Base-by-base conservation (phyloP, 2,329 filamentous ascomycete species). In the Didymella lethalis region DNA sequence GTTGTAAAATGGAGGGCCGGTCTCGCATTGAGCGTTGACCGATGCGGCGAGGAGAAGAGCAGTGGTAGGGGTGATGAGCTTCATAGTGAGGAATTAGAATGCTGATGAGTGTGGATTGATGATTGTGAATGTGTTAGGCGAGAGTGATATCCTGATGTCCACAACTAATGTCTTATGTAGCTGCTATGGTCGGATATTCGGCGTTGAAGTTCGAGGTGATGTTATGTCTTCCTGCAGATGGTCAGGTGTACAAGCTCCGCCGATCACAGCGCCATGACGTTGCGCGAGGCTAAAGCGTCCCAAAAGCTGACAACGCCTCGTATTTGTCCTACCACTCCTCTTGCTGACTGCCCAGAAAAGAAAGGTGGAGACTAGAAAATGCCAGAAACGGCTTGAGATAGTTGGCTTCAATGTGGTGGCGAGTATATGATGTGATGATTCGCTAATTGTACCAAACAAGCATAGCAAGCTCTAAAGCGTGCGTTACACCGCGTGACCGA, bases 11-110 rank as follows among this genome's bases (percentile, higher is more conserved):
- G 38, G 38, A 7, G 38, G 38, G 12, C 38, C 14, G 4, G 18
- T 5, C 14, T 20, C 8, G 20, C 38, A 41, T 61, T 78, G 75
- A 10, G 77, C 74, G 20, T 52, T 56, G 31, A 66, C 62, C 31
- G 72, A 62, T 25, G 64, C 64, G n/a, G 70, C 64, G 28, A 76
- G 62, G 38, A 66, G 59, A 34, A 73, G 46, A 50, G 64, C 29
- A 51, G 69, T 32, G 3, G 54, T 48, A n/a, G 64, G 32, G 5
- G 66, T 48, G 16, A 59, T 23, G 36, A 54, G 48, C 55, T 73
- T 74, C 73, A 72, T 71, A 18, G 16, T 59, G 41, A 10, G 16
- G 2, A 12, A 11, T n/a, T n/a, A 11, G 6, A 11, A 12, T 23
- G 29, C 23, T 36, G 32, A 31, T 38, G 23, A 40, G 10, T n/a